Conservation (phyloP, 352 stramenopile species). For the Pythium monospermum region DNA sequence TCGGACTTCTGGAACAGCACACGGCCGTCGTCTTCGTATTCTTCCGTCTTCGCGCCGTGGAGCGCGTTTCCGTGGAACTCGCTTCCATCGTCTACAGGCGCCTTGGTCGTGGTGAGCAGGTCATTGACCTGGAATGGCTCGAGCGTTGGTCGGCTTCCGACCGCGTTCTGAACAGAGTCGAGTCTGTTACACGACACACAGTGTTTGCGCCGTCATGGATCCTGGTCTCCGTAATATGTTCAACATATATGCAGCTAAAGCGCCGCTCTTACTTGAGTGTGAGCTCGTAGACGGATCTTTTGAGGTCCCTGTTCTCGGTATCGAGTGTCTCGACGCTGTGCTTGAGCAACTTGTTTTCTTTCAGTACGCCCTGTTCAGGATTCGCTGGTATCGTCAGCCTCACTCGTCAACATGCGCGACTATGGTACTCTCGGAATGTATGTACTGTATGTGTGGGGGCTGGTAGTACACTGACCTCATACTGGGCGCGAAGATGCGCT, state of each 20-base stretch:
- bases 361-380: slow-evolving; percentile 63
- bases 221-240: too few relatives aligned
- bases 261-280: slow-evolving; percentile 90
- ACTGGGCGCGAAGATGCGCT: slow-evolving; percentile 74
- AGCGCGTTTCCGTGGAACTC: slow-evolving; percentile 32
- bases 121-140: slow-evolving; percentile 73
- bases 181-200: slow-evolving; percentile 37
- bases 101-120: slow-evolving; percentile 44
- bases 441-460: neutral
- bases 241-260: too few relatives aligned
- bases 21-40: slow-evolving; percentile 57
- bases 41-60: slow-evolving; percentile 45
- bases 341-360: slow-evolving; percentile 86
- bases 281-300: slow-evolving; percentile 88
- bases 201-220: neutral
- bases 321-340: slow-evolving; percentile 79
- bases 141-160: slow-evolving; percentile 18
- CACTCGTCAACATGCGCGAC: neutral
- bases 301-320: slow-evolving; percentile 86
- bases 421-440: neutral
- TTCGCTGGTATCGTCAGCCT: neutral
- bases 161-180: slow-evolving; percentile 51
- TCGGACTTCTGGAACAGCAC: slow-evolving; percentile 82
- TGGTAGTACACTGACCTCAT: slow-evolving; percentile 43
- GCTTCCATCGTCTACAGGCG: slow-evolving; percentile 28